Base-by-base conservation (phyloP, 371 early-diverging fungal genomes). In the Amoeboradix gromovi region DNA sequence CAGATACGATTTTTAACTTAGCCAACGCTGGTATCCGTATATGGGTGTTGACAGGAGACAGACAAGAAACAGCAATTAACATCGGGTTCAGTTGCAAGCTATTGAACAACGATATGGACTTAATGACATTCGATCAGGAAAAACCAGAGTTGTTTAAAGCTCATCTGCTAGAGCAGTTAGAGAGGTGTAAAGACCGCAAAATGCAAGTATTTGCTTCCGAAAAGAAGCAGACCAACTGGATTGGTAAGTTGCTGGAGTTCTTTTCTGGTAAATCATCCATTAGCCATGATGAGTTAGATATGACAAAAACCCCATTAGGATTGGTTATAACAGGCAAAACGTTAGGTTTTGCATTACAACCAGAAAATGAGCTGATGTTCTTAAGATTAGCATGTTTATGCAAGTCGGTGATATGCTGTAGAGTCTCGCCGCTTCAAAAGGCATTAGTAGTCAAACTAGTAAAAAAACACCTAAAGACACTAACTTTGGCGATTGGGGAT, bases 1-100 rank as follows among this genome's bases (percentile, higher is more conserved):
- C 86, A 70, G 79, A 82, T n/a, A 95, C 98, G 0, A 75, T 99
- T 27, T 95, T 95, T 77, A 79, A 83, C 28, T 78, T 99, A 72
- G 82, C 92, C 69, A 91, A 95, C 76, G 98, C 99, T 27, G 98
- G 95, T 12, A 74, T 99, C 69, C 89, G 87, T 74, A 87, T 98
- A 28, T 99, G 99, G 99, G 98, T 99, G 98, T 80, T 99, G 69
- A 99, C 99, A 0, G 98, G 99, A 30, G 99, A 99, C 77, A 99
- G 98, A 75, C 89, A 94, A 71, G 99, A 98, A 79, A 99, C 99
- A 0, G 99, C 99, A 27, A 92, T 87, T 0, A 91, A 90, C 75
- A 92, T 98, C 72, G 95, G 95, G 0, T 83, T 92, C 16, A 91
- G 92, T 0, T 89, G 94, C 27, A 88, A 89, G 69, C 82, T 98